Base-by-base conservation (phyloP, 805 yeast species). In the Candida adriatica region DNA sequence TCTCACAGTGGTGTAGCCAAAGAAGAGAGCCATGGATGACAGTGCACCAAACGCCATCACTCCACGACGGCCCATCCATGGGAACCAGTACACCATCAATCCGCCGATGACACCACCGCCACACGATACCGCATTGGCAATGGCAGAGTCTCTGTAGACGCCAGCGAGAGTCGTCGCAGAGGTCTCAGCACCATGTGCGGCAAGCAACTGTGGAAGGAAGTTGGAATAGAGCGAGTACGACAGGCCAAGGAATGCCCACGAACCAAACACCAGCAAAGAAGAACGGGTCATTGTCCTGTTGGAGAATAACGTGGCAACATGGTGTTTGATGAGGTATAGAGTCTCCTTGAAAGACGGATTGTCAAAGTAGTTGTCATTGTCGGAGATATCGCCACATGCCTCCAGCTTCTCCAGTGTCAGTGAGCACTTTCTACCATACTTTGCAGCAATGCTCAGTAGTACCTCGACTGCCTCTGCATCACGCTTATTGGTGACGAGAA, bases 1-100 rank as follows among this genome's bases (percentile, higher is more conserved):
- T 44, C 66, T 66, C n/a, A 76, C 76, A 3, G 77, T 70, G 11
- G 84, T 77, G 36, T 78, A 75, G 18, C 75, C 75, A 46, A 75
- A 75, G 43, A 77, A 55, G 30, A 77, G 61, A 2, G 72, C 69
- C 56, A 77, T 77, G 1, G 76, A 61, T 18, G 68, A 41, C 4
- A 75, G 24, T 7, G 74, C 66, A 18, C 81, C 75, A 22, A 61
- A 48, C 1, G 59, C 59, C 64, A 76, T 62, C 1, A 78, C 69
- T 6, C 80, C 80, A 45, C 72, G 66, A 47, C 81, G 60, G 6
- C 80, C 79, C 19, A 73, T 56, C 4, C 19, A 16, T 13, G 49
- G 33, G 17, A 37, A 7, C 29, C 29, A 18, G 29, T 31, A 8
- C 32, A 34, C 20, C 45, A 34, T 48, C 13, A 66, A 68, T 9